Evolutionary conservation across 1,284 basidiomycete species (phyloP), one percentile per base, ranked within the genome.

Genomic region (Peniophora sp.): DNA sequence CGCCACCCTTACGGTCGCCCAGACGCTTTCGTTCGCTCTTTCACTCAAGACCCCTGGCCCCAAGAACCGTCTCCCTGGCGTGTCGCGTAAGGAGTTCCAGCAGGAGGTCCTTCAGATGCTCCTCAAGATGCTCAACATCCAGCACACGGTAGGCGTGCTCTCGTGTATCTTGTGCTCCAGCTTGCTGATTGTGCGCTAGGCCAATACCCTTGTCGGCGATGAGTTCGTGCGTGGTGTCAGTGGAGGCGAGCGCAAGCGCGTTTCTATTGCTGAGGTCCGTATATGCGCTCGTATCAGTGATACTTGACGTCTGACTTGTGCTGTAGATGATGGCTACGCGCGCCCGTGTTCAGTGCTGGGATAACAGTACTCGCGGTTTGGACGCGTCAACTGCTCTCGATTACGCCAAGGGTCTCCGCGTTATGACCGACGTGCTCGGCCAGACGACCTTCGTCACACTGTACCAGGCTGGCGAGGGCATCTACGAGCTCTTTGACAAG

Each of bases 341-440:
- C 45, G 86, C 85, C 22, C 79, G 80, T 43, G 80, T 92, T n/a
- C 79, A 87, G 54, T 81, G 78, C 55, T 92, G 88, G 83, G 89
- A 92, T 65, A 91, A 90, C 58, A 85, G 86, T 0, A 90, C 89
- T 1, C 77, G 89, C 45, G 91, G 93, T 54, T 75, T 97, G 41
- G 92, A 96, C 59, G 88, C 92, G 1, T 84, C 83, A 23, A 94
- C 90, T 2, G 91, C 92, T 0, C 72, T 94, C 35, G 86, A 90
- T 62, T 92, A 85, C 56, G 79, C 74, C 55, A 84, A 82, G 65
- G 77, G 79, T 53, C 68, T 95, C 56, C 77, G 91, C 19, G 71
- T 86, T 14, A 81, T 89, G 74, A 89, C 89, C 5, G 89, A 94
- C 61, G 67, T 92, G 17, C 71, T 85, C 9, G 79, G 81, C 5